These are phyloP conservation scores for Globisporangium acanthophoron DNA, from an alignment of 352 stramenopile genomes.

Conservation along the genomic window DNA sequence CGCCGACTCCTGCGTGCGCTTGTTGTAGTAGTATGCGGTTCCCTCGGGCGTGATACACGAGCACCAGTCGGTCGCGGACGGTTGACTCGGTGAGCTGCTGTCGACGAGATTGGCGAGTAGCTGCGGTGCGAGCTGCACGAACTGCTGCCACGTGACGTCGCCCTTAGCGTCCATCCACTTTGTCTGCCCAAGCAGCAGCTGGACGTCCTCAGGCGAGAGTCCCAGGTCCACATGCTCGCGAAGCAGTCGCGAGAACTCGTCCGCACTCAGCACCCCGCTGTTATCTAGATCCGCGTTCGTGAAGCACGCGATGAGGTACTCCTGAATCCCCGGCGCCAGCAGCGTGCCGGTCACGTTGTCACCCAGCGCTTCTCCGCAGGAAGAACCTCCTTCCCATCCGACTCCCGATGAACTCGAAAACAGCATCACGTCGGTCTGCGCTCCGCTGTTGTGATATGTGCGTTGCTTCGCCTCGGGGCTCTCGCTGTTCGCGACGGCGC, in stretches of 20 bases:
- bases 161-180: constrained; percentile 11
- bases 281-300: constrained; percentile 17
- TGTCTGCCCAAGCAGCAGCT: constrained; percentile 10
- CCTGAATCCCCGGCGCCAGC: constrained; percentile 15
- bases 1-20: constrained; percentile 20
- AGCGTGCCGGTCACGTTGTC: neutral
- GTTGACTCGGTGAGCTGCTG: constrained; percentile 5
- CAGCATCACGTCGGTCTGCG: constrained; percentile 3
- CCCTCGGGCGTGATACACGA: constrained; percentile 12
- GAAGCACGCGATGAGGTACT: constrained; percentile 18
- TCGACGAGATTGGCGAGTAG: constrained; percentile 16
- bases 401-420: neutral
- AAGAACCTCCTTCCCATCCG: neutral
- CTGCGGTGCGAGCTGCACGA: constrained; percentile 18
- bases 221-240: constrained; percentile 16
- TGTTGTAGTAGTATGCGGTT: constrained; percentile 30
- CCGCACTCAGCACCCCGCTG: constrained; percentile 17
- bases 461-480: no score
- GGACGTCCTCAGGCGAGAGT: constrained; percentile 17
- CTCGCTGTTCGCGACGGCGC: neutral
- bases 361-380: neutral
- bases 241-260: constrained; percentile 19
- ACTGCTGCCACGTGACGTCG: constrained; percentile 19
- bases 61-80: constrained; percentile 19
- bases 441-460: neutral